phyloP scores from a whole-genome alignment of 73 alveolate species.

The Stentor coeruleus region DNA sequence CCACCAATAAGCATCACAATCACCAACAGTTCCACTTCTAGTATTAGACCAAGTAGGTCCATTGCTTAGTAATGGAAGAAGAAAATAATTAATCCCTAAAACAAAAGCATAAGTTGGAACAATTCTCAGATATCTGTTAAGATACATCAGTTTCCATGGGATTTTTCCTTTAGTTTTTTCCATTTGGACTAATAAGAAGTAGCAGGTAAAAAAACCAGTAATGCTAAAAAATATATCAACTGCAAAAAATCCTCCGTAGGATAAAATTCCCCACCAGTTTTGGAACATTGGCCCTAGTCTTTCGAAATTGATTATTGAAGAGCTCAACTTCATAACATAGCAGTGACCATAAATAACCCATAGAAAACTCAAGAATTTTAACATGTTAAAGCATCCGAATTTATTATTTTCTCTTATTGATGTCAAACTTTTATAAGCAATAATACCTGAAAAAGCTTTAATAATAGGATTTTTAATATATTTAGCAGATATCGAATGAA shows the following conservation, averaged over 20 bases:
- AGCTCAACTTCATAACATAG: background rate
- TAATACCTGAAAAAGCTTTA: background rate
- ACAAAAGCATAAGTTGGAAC: slow-evolving; percentile 18
- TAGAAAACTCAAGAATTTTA: background rate
- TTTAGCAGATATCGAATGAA: background rate
- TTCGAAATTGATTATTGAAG: background rate
- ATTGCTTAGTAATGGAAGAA: slow-evolving; percentile 12
- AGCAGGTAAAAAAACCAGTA: slow-evolving; percentile 30
- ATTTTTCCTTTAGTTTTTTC: slow-evolving; percentile 6
- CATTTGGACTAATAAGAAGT: slow-evolving; percentile 19
- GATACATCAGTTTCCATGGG: background rate
- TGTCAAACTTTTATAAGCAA: background rate
- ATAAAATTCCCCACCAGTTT: background rate
- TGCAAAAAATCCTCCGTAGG: slow-evolving; percentile 35
- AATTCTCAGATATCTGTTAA: slow-evolving; percentile 41
- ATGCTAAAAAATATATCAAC: slow-evolving; percentile 36
- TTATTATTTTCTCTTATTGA: background rate
- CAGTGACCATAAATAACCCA: background rate
- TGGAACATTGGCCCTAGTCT: background rate
- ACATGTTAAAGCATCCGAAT: background rate
- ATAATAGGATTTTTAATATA: no score
- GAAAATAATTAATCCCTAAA: background rate
- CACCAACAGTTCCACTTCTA: background rate
- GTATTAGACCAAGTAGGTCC: slow-evolving; percentile 36
- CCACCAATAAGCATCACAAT: slow-evolving; percentile 56